Evolutionary conservation across 2,329 filamentous ascomycete species (phyloP).

Genomic region (Herpotrichia juniperi): DNA sequence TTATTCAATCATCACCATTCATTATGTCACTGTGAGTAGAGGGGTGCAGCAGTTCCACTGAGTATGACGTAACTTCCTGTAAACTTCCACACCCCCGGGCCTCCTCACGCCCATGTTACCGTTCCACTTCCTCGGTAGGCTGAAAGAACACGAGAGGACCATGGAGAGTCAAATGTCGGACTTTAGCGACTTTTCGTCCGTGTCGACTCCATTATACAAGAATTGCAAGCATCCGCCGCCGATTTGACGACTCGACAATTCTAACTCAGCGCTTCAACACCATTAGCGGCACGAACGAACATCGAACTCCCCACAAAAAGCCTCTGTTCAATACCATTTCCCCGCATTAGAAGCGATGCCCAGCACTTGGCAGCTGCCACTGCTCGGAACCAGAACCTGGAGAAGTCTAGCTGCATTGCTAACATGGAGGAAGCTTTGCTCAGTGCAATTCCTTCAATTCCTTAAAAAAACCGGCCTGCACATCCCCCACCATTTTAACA

Average conservation of each 20-base stretch:
- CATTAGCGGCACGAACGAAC: background rate
- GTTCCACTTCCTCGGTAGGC: background rate
- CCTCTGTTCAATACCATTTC: background rate
- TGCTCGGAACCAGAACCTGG: background rate
- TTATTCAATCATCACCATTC: no score
- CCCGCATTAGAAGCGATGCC: background rate
- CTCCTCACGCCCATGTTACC: background rate
- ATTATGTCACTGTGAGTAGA: no score
- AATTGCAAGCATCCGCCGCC: background rate
- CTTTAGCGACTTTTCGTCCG: background rate
- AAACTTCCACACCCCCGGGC: no score
- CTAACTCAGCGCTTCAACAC: background rate
- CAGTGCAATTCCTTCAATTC: background rate
- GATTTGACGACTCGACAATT: background rate
- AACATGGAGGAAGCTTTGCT: background rate
- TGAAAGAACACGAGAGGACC: background rate
- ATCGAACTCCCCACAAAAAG: background rate
- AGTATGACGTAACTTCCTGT: no score
- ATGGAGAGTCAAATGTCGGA: background rate
- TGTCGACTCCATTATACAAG: background rate
- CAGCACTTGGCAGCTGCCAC: background rate
- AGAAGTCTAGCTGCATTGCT: background rate
- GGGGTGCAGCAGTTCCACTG: no score
- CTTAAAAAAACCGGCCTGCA: background rate
- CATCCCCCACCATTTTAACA: background rate